Percentiles rank a stretch among this genome's conserved stretches.
These are phyloP conservation scores for Sugiyamaella mastotermitis DNA, from an alignment of 805 yeast genomes.

Conservation along the genomic window DNA sequence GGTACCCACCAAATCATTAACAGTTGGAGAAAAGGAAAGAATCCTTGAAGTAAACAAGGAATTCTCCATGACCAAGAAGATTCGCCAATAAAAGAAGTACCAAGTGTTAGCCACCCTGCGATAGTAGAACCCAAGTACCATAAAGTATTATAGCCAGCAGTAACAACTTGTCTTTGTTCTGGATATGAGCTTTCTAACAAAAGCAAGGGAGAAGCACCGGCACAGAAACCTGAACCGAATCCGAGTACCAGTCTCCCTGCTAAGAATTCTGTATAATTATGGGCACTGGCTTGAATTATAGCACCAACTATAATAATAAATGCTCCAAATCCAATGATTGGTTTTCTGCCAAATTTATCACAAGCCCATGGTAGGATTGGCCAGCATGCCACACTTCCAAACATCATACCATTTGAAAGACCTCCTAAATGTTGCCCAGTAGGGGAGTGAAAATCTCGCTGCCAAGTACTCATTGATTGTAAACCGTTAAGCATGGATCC, in stretches of 20 bases:
- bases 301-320: constrained; percentile 54
- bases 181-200: constrained; percentile 67
- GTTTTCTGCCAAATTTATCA: constrained; percentile 59
- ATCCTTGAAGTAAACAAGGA: constrained; percentile 64
- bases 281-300: constrained; percentile 36
- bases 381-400: constrained; percentile 68
- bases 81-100: constrained; percentile 44
- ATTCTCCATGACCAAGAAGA: constrained; percentile 59
- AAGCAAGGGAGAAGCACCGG: constrained; percentile 73
- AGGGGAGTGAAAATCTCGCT: constrained; percentile 12
- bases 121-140: constrained; percentile 66
- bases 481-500: constrained; percentile 18
- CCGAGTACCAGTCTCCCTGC: constrained; percentile 67
- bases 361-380: constrained; percentile 54
- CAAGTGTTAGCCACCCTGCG: constrained; percentile 75
- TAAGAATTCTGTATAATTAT: constrained; percentile 55
- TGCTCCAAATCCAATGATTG: constrained; percentile 46
- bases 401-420: constrained; percentile 25
- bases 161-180: constrained; percentile 53
- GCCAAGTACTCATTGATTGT: constrained; percentile 22
- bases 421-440: constrained; percentile 14
- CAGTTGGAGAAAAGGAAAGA: constrained; percentile 54
- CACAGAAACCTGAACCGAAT: constrained; percentile 65
- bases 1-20: constrained; percentile 55
- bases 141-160: constrained; percentile 60